A percentile compares a stretch with the other conserved stretches of the same genome.
Conservation (phyloP, 2,329 filamentous ascomycete species). For the Aspergillus latus region DNA sequence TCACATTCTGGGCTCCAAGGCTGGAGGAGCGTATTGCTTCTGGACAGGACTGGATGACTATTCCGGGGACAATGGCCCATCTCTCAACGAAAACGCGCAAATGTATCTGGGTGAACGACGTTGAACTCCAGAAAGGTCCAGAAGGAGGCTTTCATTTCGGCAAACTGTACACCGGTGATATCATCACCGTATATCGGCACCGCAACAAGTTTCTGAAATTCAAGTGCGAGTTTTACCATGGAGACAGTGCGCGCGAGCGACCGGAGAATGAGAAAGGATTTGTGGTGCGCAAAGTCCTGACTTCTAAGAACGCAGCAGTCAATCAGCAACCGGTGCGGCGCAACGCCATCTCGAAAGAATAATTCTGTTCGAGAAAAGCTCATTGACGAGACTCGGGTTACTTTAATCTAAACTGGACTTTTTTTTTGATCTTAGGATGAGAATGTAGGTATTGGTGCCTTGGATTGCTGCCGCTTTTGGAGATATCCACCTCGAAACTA, state of each 20-base stretch:
- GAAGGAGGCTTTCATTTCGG: slow-evolving; percentile 60
- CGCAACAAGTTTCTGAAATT: slow-evolving; percentile 42
- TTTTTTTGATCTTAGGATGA: not conserved
- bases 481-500: not conserved
- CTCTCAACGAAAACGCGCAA: slow-evolving; percentile 76
- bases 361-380: not conserved
- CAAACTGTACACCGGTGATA: slow-evolving; percentile 73
- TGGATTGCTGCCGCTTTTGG: slow-evolving; percentile 9
- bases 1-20: slow-evolving; percentile 70
- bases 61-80: slow-evolving; percentile 63
- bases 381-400: not conserved
- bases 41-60: slow-evolving; percentile 56
- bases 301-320: slow-evolving; percentile 28
- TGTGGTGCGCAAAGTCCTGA: slow-evolving; percentile 39
- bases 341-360: slow-evolving; percentile 18
- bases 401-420: not conserved
- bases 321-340: slow-evolving; percentile 30
- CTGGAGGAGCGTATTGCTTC: slow-evolving; percentile 61
- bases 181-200: slow-evolving; percentile 68
- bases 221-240: slow-evolving; percentile 48
- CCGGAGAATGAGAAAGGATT: slow-evolving; percentile 45
- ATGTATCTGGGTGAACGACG: slow-evolving; percentile 75
- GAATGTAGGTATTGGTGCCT: slow-evolving; percentile 7
- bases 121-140: slow-evolving; percentile 58
- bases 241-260: slow-evolving; percentile 44